A percentile compares a stretch with the other conserved stretches of the same genome.
Conservation (phyloP, 1,284 basidiomycete genomes). For the Naganishia sp. region DNA sequence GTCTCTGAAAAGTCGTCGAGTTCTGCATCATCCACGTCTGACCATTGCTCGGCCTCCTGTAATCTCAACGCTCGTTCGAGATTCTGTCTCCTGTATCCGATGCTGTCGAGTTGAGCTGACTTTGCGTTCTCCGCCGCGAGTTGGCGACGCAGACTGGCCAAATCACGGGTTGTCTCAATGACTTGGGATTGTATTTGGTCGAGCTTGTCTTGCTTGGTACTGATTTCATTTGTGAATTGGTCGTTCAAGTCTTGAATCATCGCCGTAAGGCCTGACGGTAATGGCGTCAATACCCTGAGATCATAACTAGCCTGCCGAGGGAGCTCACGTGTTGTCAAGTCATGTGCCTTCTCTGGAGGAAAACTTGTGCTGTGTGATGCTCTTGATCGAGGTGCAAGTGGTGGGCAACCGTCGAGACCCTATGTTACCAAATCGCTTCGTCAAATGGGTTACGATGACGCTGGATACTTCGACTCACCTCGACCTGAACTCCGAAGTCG, state of each 20-base stretch:
- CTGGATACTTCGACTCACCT: constrained; percentile 59
- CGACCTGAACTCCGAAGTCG: constrained; percentile 90
- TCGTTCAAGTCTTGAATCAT: constrained; percentile 76
- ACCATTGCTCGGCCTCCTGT: too few relatives aligned
- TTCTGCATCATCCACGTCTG: constrained; percentile 58
- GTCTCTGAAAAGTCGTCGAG: constrained; percentile 74
- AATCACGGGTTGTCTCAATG: constrained; percentile 81
- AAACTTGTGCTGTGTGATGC: constrained; percentile 56
- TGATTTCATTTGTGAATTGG: constrained; percentile 82
- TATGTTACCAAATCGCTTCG: constrained; percentile 41
- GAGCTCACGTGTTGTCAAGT: constrained; percentile 75
- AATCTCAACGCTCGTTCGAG: constrained; percentile 69
- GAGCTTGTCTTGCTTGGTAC: constrained; percentile 80
- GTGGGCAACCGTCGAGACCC: constrained; percentile 70
- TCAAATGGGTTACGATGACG: neutral
- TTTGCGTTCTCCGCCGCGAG: constrained; percentile 71
- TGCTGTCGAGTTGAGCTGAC: constrained; percentile 73
- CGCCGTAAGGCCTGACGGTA: constrained; percentile 68
- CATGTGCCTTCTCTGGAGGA: constrained; percentile 82
- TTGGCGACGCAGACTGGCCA: constrained; percentile 83
- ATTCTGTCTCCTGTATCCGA: constrained; percentile 73
- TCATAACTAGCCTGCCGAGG: constrained; percentile 5
- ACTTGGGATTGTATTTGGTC: constrained; percentile 83
- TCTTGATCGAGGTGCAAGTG: constrained; percentile 57
- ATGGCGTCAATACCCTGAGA: constrained; percentile 27